These are phyloP conservation scores for Kodamaea fukazawae DNA, from an alignment of 805 yeast genomes.

Conservation along the genomic window DNA sequence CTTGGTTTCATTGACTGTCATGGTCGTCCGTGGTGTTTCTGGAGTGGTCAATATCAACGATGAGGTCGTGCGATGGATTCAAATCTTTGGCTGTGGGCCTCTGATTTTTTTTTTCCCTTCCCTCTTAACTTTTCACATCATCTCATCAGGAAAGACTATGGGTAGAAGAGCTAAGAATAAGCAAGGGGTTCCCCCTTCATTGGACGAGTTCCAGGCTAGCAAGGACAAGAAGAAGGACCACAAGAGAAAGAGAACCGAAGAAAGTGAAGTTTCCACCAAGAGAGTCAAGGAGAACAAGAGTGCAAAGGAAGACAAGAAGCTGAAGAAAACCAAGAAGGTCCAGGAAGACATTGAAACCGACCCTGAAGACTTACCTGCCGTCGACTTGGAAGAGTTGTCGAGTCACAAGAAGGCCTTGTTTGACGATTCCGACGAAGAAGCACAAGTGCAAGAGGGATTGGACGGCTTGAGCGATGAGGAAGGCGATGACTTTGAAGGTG, in stretches of 20 bases:
- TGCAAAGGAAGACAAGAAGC: constrained; percentile 16
- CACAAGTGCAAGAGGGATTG: constrained; percentile 41
- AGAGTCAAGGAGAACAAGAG: constrained; percentile 13
- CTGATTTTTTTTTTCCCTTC: constrained; percentile 1
- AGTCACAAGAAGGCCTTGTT: constrained; percentile 72
- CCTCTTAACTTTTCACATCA: constrained; percentile 9
- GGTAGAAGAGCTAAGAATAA: constrained; percentile 92
- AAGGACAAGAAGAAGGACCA: constrained; percentile 19
- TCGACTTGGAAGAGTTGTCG: constrained; percentile 62
- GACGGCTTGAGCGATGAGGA: constrained; percentile 31
- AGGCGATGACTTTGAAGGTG: constrained; percentile 38
- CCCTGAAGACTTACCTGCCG: constrained; percentile 57
- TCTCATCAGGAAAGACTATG: constrained; percentile 41
- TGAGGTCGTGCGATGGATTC: constrained; percentile 11
- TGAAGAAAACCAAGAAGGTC: constrained; percentile 19
- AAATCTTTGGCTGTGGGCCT: neutral
- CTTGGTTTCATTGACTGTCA: constrained; percentile 8
- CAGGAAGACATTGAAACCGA: constrained; percentile 33
- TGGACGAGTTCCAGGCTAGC: constrained; percentile 69
- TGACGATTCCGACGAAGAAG: constrained; percentile 70
- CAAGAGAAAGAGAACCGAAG: constrained; percentile 13
- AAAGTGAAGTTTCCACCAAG: constrained; percentile 12
- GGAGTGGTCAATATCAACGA: too few relatives aligned
- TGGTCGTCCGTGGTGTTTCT: neutral
- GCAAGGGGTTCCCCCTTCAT: constrained; percentile 88